These are phyloP conservation scores for Colletotrichum cereale DNA, from an alignment of 2,329 filamentous ascomycete genomes.

Conservation along the genomic window DNA sequence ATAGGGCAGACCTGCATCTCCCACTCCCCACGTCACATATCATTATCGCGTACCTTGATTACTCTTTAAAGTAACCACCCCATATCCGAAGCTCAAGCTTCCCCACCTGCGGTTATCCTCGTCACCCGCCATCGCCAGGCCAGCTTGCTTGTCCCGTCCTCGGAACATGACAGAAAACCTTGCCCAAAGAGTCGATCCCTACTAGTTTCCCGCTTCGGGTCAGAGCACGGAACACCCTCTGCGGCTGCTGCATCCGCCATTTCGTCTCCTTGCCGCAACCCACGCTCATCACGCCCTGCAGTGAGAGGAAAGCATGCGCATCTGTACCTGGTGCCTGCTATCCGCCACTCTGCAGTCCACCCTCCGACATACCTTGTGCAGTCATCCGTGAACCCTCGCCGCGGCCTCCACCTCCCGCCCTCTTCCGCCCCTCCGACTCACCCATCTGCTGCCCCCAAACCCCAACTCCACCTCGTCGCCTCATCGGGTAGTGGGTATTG, in stretches of 20 bases:
- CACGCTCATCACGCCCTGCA: constrained; percentile 9
- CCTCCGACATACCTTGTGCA: constrained; percentile 27
- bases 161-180: constrained; percentile 36
- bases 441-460: constrained; percentile 12
- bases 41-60: constrained; percentile 27
- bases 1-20: constrained; percentile 25
- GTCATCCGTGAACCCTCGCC: constrained; percentile 29
- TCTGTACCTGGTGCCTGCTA: constrained; percentile 26
- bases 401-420: constrained; percentile 35
- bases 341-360: constrained; percentile 27
- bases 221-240: constrained; percentile 16
- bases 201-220: constrained; percentile 30
- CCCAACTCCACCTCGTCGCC: constrained; percentile 31
- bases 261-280: constrained; percentile 13
- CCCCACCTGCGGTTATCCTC: constrained; percentile 36
- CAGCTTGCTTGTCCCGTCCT: constrained; percentile 29
- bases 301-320: constrained; percentile 30
- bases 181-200: constrained; percentile 31
- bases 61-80: constrained; percentile 38
- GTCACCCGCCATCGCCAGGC: constrained; percentile 19
- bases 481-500: constrained; percentile 41
- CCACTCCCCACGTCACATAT: constrained; percentile 36
- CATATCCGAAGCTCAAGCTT: constrained; percentile 35
- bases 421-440: neutral
- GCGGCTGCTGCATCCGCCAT: constrained; percentile 18